Conservation (phyloP, 768 basidiomycete species). For the Xerocomellus chrysenteron region DNA sequence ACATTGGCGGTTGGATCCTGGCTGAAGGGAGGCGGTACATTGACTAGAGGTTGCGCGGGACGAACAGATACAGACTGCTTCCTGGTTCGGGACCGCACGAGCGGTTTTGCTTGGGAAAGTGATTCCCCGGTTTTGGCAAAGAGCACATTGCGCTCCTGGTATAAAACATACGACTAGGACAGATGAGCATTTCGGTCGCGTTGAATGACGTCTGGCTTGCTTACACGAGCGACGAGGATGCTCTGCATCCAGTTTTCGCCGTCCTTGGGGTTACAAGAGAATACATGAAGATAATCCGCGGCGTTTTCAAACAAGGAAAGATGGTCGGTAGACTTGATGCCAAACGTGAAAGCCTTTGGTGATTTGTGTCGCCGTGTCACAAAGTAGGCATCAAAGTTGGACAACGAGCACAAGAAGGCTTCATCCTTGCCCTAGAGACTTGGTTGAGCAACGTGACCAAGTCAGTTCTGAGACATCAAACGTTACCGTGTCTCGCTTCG, state of each 20-base stretch:
- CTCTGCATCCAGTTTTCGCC: conserved; percentile 78
- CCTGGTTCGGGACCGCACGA: conserved; percentile 39
- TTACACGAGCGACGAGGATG: conserved; percentile 78
- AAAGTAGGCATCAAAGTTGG: conserved; percentile 85
- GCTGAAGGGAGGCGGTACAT: conserved; percentile 42
- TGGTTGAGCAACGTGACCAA: conserved; percentile 5
- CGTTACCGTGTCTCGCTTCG: conserved; percentile 85
- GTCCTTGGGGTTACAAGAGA: conserved; percentile 73
- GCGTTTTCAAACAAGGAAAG: conserved; percentile 84
- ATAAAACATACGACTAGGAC: conserved; percentile 73
- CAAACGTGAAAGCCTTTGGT: conserved; percentile 83
- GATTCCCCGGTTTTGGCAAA: conserved; percentile 35
- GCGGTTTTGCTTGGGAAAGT: conserved; percentile 30
- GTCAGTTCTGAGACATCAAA: not conserved
- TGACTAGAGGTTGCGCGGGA: conserved; percentile 49
- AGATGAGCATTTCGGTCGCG: conserved; percentile 9
- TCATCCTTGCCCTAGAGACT: conserved; percentile 76
- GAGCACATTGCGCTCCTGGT: conserved; percentile 70
- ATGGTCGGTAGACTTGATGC: conserved; percentile 87
- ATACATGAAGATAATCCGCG: conserved; percentile 84
- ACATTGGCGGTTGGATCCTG: conserved; percentile 34
- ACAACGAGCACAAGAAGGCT: conserved; percentile 74
- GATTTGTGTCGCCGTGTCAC: conserved; percentile 76
- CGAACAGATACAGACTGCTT: conserved; percentile 35
- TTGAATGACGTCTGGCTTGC: conserved; percentile 21